Evolutionary conservation across 2,329 filamentous ascomycete genomes (phyloP).

Genomic region (Xylariaceae sp.): DNA sequence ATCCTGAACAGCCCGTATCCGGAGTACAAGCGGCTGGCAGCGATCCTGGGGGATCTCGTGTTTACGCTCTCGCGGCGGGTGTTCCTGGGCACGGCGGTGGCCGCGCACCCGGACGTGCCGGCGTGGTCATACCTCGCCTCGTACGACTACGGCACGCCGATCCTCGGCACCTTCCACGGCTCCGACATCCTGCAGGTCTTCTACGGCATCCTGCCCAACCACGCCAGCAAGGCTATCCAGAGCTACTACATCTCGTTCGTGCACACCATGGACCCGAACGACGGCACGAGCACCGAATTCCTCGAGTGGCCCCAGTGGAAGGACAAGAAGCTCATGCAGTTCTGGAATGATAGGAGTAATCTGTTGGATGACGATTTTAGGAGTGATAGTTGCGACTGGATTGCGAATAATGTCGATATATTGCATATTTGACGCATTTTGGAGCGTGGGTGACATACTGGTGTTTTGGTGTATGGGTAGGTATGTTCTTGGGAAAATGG

Average conservation of each 20-base stretch:
- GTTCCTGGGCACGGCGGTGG: slow-evolving; percentile 55
- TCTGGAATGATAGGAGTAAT: slow-evolving; percentile 23
- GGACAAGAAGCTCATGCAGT: slow-evolving; percentile 44
- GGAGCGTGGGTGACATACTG: not conserved
- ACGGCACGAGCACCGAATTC: slow-evolving; percentile 42
- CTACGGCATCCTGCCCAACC: slow-evolving; percentile 64
- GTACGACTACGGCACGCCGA: slow-evolving; percentile 70
- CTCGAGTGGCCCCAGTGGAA: slow-evolving; percentile 49
- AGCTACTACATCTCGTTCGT: slow-evolving; percentile 76
- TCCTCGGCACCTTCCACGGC: slow-evolving; percentile 77
- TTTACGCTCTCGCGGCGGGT: slow-evolving; percentile 73
- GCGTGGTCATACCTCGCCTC: slow-evolving; percentile 76
- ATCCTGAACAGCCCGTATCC: slow-evolving; percentile 73
- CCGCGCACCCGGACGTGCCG: slow-evolving; percentile 59
- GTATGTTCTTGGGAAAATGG: too few relatives aligned
- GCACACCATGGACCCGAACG: slow-evolving; percentile 71
- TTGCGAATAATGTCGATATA: slow-evolving; percentile 16
- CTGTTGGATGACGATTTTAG: slow-evolving; percentile 35
- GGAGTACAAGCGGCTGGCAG: slow-evolving; percentile 75
- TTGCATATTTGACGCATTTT: slow-evolving; percentile 20
- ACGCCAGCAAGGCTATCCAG: slow-evolving; percentile 61
- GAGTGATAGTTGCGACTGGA: slow-evolving; percentile 21
- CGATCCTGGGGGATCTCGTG: slow-evolving; percentile 73
- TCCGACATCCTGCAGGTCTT: slow-evolving; percentile 72
- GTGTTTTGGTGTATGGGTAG: not conserved